Evolutionary conservation across 352 stramenopile genomes (phyloP).

Genomic region (Pilasporangium apinafurcum): DNA sequence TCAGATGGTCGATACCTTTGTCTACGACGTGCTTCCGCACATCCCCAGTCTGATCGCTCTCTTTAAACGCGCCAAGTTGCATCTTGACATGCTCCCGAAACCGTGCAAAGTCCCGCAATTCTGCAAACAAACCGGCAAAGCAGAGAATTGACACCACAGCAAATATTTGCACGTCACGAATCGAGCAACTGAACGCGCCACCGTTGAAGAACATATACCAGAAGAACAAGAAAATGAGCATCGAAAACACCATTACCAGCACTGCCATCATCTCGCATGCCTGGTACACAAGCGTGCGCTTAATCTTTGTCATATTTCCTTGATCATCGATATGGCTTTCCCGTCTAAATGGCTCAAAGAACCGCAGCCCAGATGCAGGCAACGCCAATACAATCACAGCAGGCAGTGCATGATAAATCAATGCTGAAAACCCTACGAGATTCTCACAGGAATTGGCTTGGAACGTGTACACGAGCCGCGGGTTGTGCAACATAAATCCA

Average conservation of each 20-base stretch:
- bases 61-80: constrained; percentile 72
- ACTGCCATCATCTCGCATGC: constrained; percentile 58
- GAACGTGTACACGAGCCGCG: constrained; percentile 55
- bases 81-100: constrained; percentile 84
- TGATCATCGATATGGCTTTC: constrained; percentile 25
- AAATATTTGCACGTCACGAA: constrained; percentile 47
- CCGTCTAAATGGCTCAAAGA: constrained; percentile 74
- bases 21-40: constrained; percentile 65
- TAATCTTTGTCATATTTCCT: constrained; percentile 67
- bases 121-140: constrained; percentile 54
- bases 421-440: constrained; percentile 66
- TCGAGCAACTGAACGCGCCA: constrained; percentile 47
- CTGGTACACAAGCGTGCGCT: constrained; percentile 65
- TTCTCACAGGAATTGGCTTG: constrained; percentile 66
- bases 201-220: constrained; percentile 83
- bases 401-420: constrained; percentile 64
- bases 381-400: constrained; percentile 54
- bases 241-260: constrained; percentile 41
- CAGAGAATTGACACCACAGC: constrained; percentile 40
- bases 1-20: constrained; percentile 38
- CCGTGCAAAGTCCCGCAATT: constrained; percentile 64
- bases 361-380: constrained; percentile 40
- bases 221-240: constrained; percentile 61
- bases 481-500: constrained; percentile 46
- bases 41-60: constrained; percentile 69